A percentile compares a stretch with the other conserved stretches of the same genome.
These are phyloP conservation scores for Candida xyloterini DNA, from an alignment of 805 yeast species.

Conservation along the genomic window DNA sequence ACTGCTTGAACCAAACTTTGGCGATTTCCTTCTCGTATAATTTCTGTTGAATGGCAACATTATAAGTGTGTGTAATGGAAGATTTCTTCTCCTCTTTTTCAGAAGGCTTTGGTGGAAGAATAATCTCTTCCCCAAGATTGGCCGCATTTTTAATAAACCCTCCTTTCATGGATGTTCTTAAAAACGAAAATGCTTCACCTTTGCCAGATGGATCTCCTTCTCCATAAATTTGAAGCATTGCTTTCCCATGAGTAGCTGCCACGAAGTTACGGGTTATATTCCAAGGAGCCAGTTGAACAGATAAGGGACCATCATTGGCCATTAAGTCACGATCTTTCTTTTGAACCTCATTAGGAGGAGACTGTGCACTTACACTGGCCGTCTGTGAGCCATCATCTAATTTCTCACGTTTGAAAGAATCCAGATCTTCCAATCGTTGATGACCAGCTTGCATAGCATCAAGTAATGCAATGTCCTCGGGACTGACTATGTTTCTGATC, in stretches of 20 bases:
- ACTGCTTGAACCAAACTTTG: slow-evolving; percentile 87
- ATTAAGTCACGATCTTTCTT: slow-evolving; percentile 30
- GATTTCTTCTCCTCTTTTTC: slow-evolving; percentile 36
- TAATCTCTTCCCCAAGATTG: slow-evolving; percentile 13
- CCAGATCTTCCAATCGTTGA: slow-evolving; percentile 79
- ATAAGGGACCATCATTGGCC: slow-evolving; percentile 56
- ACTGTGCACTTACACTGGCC: slow-evolving; percentile 1
- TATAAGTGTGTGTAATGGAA: slow-evolving; percentile 65
- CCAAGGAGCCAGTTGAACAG: slow-evolving; percentile 93
- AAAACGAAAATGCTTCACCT: slow-evolving; percentile 83
- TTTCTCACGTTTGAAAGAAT: slow-evolving; percentile 45
- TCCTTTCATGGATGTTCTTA: slow-evolving; percentile 92
- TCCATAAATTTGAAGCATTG: slow-evolving; percentile 92
- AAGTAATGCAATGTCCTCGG: slow-evolving; percentile 83
- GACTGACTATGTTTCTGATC: slow-evolving; percentile 77
- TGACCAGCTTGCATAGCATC: slow-evolving; percentile 96
- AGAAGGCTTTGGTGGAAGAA: slow-evolving; percentile 18
- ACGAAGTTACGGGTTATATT: slow-evolving; percentile 87
- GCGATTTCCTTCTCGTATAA: slow-evolving; percentile 88
- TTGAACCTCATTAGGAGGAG: slow-evolving; percentile 7
- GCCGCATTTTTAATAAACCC: slow-evolving; percentile 52
- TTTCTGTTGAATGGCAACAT: slow-evolving; percentile 82
- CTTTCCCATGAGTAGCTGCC: slow-evolving; percentile 92
- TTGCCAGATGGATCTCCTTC: slow-evolving; percentile 94
- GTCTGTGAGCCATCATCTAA: slow-evolving; percentile 25